These are phyloP conservation scores for Diaporthe sp. DNA, from an alignment of 2,329 filamentous ascomycete species.

Conservation along the genomic window DNA sequence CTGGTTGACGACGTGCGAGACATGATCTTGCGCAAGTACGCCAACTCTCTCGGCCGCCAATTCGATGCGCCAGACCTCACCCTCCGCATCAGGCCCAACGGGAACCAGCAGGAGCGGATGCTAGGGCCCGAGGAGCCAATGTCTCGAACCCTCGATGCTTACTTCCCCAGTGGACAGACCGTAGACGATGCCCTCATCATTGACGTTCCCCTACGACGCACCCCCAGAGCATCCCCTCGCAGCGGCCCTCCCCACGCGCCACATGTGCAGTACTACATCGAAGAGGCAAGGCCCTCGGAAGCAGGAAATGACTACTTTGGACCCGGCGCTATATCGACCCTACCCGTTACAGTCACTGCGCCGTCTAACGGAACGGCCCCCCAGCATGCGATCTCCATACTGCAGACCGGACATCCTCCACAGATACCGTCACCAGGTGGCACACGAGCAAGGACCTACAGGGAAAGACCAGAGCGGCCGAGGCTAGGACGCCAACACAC, in stretches of 20 bases:
- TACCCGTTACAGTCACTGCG: conserved; percentile 56
- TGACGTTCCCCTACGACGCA: conserved; percentile 82
- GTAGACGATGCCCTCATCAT: conserved; percentile 93
- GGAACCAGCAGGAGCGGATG: conserved; percentile 74
- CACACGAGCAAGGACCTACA: conserved; percentile 66
- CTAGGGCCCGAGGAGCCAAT: conserved; percentile 91
- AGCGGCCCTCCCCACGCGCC: conserved; percentile 59
- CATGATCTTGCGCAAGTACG: conserved; percentile 92
- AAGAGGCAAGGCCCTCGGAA: conserved; percentile 77
- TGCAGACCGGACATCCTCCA: conserved; percentile 85
- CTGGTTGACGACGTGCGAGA: conserved; percentile 96
- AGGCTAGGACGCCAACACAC: conserved; percentile 80
- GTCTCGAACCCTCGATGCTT: conserved; percentile 80
- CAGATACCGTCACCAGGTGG: conserved; percentile 86
- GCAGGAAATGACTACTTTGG: conserved; percentile 87
- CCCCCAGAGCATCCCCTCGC: conserved; percentile 84
- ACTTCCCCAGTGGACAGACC: conserved; percentile 88
- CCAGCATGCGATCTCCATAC: conserved; percentile 75
- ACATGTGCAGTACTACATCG: conserved; percentile 66
- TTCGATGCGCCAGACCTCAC: conserved; percentile 94
- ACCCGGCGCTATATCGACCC: conserved; percentile 64
- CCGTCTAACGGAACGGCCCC: conserved; percentile 52
- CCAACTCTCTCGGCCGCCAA: conserved; percentile 88
- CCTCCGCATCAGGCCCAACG: conserved; percentile 81
- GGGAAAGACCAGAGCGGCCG: conserved; percentile 71